Percentiles rank a stretch among this genome's conserved stretches.
These are phyloP conservation scores for Nemania serpens DNA, from an alignment of 2,329 filamentous ascomycete genomes.

Conservation along the genomic window DNA sequence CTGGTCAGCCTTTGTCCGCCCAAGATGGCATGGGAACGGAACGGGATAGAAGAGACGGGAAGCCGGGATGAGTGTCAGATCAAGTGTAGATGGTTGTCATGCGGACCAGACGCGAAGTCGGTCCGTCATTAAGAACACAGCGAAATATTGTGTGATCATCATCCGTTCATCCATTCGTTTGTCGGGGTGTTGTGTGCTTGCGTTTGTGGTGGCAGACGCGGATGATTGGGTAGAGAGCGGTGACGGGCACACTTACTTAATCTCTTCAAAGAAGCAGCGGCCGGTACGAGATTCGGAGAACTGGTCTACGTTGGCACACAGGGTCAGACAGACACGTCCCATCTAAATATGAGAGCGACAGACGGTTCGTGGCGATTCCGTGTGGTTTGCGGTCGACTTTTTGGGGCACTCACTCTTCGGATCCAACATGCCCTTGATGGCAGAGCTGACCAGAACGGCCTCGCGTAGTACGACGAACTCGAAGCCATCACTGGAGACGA, in stretches of 20 bases:
- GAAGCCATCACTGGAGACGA: slow-evolving; percentile 75
- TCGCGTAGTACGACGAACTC: slow-evolving; percentile 77
- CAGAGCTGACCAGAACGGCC: slow-evolving; percentile 69
- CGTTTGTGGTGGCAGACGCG: not conserved
- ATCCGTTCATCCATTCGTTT: slow-evolving; percentile 29
- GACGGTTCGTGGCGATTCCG: not conserved
- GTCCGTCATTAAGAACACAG: slow-evolving; percentile 56
- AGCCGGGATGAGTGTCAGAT: slow-evolving; percentile 50
- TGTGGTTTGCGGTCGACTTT: too few species aligned
- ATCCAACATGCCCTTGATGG: slow-evolving; percentile 77
- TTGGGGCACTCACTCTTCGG: slow-evolving; percentile 60
- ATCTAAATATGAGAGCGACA: not conserved
- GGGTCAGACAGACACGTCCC: slow-evolving; percentile 15
- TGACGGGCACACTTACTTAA: slow-evolving; percentile 62
- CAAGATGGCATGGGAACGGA: not conserved
- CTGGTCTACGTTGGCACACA: slow-evolving; percentile 51
- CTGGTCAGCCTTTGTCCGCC: slow-evolving; percentile 28
- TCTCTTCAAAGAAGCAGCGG: slow-evolving; percentile 70
- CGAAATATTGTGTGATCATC: slow-evolving; percentile 47
- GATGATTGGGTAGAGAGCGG: not conserved
- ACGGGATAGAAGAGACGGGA: slow-evolving; percentile 20
- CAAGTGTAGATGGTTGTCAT: slow-evolving; percentile 67
- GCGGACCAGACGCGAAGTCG: slow-evolving; percentile 47
- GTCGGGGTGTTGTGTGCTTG: not conserved
- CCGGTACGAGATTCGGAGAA: slow-evolving; percentile 69